Percentiles rank a stretch among this genome's conserved stretches.
Conservation (phyloP, 2,329 filamentous ascomycete genomes). For the Pseudocercospora pini-densiflorae region DNA sequence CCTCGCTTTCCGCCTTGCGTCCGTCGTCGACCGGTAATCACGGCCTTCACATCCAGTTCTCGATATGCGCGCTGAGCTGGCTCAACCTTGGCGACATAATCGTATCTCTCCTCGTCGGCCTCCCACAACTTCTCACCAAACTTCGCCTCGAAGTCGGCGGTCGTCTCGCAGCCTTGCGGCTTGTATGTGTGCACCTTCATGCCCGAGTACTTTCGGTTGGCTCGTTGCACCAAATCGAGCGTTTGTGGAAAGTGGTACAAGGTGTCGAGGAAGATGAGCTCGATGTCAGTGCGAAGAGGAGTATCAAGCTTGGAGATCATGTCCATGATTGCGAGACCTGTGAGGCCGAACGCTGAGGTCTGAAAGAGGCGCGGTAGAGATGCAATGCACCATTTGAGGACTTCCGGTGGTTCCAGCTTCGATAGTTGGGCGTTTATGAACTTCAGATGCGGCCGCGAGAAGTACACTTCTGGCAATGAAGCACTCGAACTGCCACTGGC, state of each 20-base stretch:
- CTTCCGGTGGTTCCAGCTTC: constrained; percentile 84
- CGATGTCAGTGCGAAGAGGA: constrained; percentile 59
- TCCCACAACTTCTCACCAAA: constrained; percentile 88
- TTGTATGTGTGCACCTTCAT: constrained; percentile 87
- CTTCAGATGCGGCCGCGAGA: constrained; percentile 85
- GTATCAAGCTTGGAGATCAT: constrained; percentile 75
- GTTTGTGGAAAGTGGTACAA: constrained; percentile 59
- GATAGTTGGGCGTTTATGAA: constrained; percentile 91
- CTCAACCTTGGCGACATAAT: constrained; percentile 98
- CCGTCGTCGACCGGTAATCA: constrained; percentile 87
- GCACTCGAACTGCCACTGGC: constrained; percentile 69
- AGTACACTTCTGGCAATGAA: constrained; percentile 74
- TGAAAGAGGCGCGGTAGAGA: constrained; percentile 69
- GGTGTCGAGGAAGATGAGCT: constrained; percentile 61
- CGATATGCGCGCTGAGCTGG: constrained; percentile 89
- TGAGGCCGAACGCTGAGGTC: constrained; percentile 57
- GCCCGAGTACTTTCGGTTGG: constrained; percentile 76
- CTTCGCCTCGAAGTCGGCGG: constrained; percentile 76
- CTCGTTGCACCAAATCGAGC: constrained; percentile 62
- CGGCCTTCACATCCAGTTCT: constrained; percentile 83
- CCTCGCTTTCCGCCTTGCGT: constrained; percentile 94
- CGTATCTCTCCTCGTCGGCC: constrained; percentile 84
- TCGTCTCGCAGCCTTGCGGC: constrained; percentile 74
- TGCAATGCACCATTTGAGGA: constrained; percentile 89
- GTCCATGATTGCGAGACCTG: constrained; percentile 59